Conservation (phyloP, 1,284 basidiomycete species). For the Ceratobasidium sp. region DNA sequence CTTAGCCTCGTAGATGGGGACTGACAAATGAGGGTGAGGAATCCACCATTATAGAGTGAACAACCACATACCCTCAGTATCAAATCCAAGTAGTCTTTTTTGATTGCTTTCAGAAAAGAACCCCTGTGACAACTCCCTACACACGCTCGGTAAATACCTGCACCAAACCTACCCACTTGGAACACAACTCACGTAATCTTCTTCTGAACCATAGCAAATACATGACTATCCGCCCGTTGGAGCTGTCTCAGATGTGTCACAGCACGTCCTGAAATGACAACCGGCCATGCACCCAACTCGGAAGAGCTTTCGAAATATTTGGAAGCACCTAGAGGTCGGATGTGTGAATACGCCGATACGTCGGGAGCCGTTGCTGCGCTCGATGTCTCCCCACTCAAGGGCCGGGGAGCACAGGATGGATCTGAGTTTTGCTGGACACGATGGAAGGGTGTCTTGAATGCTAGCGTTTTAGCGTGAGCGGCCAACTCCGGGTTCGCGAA, state of each 20-base stretch:
- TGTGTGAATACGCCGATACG: constrained; percentile 4
- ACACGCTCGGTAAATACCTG: neutral
- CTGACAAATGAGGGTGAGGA: too few species aligned
- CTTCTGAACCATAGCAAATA: constrained; percentile 35
- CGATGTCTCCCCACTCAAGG: neutral
- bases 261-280: constrained; percentile 30
- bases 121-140: constrained; percentile 43
- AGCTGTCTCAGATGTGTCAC: constrained; percentile 33
- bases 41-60: neutral
- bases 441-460: constrained; percentile 10
- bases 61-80: constrained; percentile 17
- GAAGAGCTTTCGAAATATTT: constrained; percentile 20
- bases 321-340: constrained; percentile 27
- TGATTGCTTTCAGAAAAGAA: constrained; percentile 45
- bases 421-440: neutral
- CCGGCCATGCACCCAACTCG: constrained; percentile 29
- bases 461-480: neutral
- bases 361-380: neutral
- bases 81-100: constrained; percentile 41
- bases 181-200: constrained; percentile 38
- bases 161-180: neutral
- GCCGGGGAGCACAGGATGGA: neutral
- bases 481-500: constrained; percentile 8
- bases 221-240: constrained; percentile 23
- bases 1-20: constrained; percentile 47